Evolutionary conservation across 148 eudicot genomes (phyloP).

Genomic region (Amaranthus palmeri): DNA sequence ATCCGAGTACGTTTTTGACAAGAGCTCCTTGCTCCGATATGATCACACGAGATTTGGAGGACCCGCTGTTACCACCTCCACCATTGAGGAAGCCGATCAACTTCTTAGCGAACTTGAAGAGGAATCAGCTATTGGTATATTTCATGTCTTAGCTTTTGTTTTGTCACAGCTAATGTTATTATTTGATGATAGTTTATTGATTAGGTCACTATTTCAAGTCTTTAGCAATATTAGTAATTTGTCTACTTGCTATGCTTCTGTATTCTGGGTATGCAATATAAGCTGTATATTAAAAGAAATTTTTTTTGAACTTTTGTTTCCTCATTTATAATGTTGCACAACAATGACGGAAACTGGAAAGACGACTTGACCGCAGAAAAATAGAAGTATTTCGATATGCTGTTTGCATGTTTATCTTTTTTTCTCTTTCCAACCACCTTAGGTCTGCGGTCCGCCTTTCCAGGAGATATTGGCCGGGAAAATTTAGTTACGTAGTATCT

Average conservation of each 20-base stretch:
- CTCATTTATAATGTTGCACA: neutral
- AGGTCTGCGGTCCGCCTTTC: too few relatives aligned
- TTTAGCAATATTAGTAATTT: neutral
- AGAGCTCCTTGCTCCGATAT: constrained; percentile 46
- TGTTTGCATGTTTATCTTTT: too few relatives aligned
- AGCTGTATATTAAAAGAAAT: neutral
- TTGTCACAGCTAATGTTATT: neutral
- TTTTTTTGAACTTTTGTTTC: neutral
- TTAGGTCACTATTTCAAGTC: neutral
- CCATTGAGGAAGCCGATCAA: constrained; percentile 65
- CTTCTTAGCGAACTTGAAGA: constrained; percentile 43
- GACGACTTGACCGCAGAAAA: too few relatives aligned
- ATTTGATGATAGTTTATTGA: neutral
- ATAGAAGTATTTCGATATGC: too few relatives aligned
- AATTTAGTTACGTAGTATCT: too few relatives aligned
- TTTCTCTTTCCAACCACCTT: too few relatives aligned
- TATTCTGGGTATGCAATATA: neutral
- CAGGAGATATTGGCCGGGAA: too few relatives aligned
- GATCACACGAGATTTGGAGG: constrained; percentile 86
- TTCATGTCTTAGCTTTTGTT: neutral
- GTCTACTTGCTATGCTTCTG: neutral
- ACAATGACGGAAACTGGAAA: neutral
- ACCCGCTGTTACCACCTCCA: constrained; percentile 51
- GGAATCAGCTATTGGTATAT: constrained; percentile 59
- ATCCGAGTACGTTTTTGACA: constrained; percentile 58